Base-by-base conservation (phyloP, 108 stramenopile genomes). In the Aurantiochytrium sp. region DNA sequence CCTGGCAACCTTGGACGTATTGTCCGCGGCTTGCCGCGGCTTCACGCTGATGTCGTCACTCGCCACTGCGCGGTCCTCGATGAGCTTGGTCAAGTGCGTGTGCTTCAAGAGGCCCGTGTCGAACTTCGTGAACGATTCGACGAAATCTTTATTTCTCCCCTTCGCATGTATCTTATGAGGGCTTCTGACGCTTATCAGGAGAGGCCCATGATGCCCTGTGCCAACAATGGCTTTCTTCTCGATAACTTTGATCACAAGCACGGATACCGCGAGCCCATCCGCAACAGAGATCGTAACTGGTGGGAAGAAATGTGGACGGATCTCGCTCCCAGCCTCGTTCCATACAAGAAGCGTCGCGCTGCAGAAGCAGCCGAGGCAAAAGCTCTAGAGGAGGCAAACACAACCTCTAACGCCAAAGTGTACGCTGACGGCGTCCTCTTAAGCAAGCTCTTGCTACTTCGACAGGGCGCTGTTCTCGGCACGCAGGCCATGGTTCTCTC, bases 161-260 rank as follows among this genome's bases (percentile, higher is more conserved):
- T 83, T 14, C 19, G 51, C 23, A 43, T 83, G 45, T 83, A 83
- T 83, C 23, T 83, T 12, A 83, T 83, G 76, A 43, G 76, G n/a
- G 6, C 12, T 6, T 12, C 49, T 1, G 23, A 83, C 16, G 45
- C 25, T 2, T 69, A 69, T 23, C 76, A 83, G 51, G 76, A 83
- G 28, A 43, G 76, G 49, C 76, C 76, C n/a, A 53, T 83, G 76
- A 83, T 83, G 76, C 76, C 76, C 12, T 83, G 76, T 28, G 76
- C 76, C 6, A 83, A 47, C 45, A 53, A 6, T 53, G 28, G 25
- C 6, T 83, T 28, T 45, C 76, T 83, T 12, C 19, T 83, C n/a
- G 76, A 83, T 23, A 83, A 83, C 51, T 83, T 83, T 47, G 76
- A 83, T 23, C 76, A 83, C n/a, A 83, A 83, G 49, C 76, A 83